Evolutionary conservation across 2,329 filamentous ascomycete genomes (phyloP).

Genomic region (Acarospora socialis): DNA sequence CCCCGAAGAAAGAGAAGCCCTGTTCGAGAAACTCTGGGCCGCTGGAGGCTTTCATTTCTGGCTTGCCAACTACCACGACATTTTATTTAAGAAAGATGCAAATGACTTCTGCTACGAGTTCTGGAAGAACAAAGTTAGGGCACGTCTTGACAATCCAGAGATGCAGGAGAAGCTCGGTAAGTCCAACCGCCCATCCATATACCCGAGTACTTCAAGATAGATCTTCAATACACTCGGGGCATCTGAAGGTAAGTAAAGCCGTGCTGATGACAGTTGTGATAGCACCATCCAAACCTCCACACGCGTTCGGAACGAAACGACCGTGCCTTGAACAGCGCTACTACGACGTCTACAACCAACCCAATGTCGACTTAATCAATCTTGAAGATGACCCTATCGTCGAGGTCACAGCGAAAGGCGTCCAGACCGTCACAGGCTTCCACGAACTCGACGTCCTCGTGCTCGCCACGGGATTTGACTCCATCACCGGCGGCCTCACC

Average conservation of each 20-base stretch:
- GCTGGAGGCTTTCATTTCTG: slow-evolving; percentile 43
- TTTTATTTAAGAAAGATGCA: slow-evolving; percentile 30
- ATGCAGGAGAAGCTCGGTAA: slow-evolving; percentile 37
- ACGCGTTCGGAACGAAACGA: slow-evolving; percentile 42
- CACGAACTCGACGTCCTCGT: slow-evolving; percentile 28
- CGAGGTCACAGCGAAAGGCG: slow-evolving; percentile 26
- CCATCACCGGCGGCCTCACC: slow-evolving; percentile 27
- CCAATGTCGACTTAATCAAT: slow-evolving; percentile 33
- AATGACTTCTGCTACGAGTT: slow-evolving; percentile 43
- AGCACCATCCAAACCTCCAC: slow-evolving; percentile 38
- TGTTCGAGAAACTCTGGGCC: slow-evolving; percentile 36
- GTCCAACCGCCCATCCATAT: too few species aligned
- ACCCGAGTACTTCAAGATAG: too few species aligned
- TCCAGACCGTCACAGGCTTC: slow-evolving; percentile 26
- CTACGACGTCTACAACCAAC: slow-evolving; percentile 35
- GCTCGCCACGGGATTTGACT: slow-evolving; percentile 32
- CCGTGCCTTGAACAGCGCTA: slow-evolving; percentile 34
- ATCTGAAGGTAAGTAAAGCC: too few species aligned
- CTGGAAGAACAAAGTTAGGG: slow-evolving; percentile 38
- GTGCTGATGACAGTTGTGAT: too few species aligned
- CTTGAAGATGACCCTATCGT: slow-evolving; percentile 31
- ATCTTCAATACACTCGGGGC: too few species aligned
- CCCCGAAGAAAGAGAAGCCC: slow-evolving; percentile 34
- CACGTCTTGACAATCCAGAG: slow-evolving; percentile 35
- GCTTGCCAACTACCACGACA: slow-evolving; percentile 41